Conservation (phyloP, 179 eudicot species). For the Carnegiea gigantea region DNA sequence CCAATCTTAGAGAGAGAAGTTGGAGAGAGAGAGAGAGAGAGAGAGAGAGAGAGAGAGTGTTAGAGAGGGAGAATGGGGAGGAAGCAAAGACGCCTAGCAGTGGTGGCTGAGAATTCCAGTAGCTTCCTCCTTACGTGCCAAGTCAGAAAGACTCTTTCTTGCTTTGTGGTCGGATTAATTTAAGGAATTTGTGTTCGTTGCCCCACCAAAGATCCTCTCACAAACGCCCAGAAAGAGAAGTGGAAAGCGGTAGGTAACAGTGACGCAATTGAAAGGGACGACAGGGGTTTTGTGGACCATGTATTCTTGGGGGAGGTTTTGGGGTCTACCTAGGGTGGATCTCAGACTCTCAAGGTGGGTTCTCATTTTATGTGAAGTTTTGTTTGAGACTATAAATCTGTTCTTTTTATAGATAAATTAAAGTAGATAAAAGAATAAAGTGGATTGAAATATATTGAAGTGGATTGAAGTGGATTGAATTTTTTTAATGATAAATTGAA, state of each 20-base stretch:
- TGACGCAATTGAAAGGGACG: neutral
- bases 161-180: neutral
- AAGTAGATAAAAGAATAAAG: too few relatives aligned
- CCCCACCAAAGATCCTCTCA: neutral
- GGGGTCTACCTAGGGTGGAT: neutral
- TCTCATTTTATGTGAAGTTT: too few relatives aligned
- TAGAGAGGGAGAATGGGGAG: neutral
- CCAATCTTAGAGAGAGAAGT: neutral
- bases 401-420: too few relatives aligned
- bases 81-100: neutral
- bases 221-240: neutral
- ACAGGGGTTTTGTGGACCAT: neutral
- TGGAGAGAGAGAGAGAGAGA: neutral
- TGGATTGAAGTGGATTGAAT: too few relatives aligned
- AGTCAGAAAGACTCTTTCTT: neutral
- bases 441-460: too few relatives aligned
- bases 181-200: neutral
- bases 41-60: neutral
- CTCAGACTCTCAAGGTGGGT: too few relatives aligned
- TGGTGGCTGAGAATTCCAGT: slow-evolving; percentile 9
- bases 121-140: slow-evolving; percentile 8
- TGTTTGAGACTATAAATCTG: too few relatives aligned
- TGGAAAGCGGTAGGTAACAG: neutral
- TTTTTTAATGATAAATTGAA: too few relatives aligned
- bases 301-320: neutral